Evolutionary conservation across 148 eudicot species (phyloP).

Genomic region (Rhododendron griersonianum): DNA sequence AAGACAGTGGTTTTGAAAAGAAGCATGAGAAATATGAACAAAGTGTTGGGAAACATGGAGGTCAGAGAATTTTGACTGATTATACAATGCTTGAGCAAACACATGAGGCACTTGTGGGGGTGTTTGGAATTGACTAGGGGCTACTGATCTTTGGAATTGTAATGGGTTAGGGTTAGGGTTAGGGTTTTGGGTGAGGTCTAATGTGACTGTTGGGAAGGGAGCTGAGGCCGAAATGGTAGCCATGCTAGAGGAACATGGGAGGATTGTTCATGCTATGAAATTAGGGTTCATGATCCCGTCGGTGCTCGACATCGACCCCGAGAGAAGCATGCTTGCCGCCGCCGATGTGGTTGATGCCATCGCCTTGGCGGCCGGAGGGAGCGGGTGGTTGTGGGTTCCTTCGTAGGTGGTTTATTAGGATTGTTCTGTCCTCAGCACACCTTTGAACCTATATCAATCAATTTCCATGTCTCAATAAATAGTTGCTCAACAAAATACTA

Average conservation of each 20-base stretch:
- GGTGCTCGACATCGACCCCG: constrained; percentile 77
- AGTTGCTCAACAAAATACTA: background rate
- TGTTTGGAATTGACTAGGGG: constrained; percentile 39
- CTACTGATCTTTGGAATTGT: constrained; percentile 33
- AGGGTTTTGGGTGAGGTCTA: constrained; percentile 62
- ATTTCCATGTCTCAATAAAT: background rate
- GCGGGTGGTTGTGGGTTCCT: constrained; percentile 87
- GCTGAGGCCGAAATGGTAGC: constrained; percentile 97
- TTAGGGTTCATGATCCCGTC: constrained; percentile 77
- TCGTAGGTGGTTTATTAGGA: constrained; percentile 81
- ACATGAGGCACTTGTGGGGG: constrained; percentile 25
- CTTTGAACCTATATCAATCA: constrained; percentile 67
- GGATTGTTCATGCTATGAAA: constrained; percentile 66
- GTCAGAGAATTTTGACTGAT: constrained; percentile 77
- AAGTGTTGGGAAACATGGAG: constrained; percentile 46
- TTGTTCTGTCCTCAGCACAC: constrained; percentile 76
- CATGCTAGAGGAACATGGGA: constrained; percentile 75
- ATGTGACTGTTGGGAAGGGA: constrained; percentile 86
- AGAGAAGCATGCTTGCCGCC: constrained; percentile 82
- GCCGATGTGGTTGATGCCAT: constrained; percentile 93
- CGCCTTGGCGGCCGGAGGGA: constrained; percentile 90
- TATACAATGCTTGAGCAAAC: constrained; percentile 45
- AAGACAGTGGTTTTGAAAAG: too few species aligned
- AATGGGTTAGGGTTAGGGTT: constrained; percentile 37
- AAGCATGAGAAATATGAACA: too few species aligned